Conservation (phyloP, 225 moss, liverwort and hornwort genomes). For the Physcomitrium patens region DNA sequence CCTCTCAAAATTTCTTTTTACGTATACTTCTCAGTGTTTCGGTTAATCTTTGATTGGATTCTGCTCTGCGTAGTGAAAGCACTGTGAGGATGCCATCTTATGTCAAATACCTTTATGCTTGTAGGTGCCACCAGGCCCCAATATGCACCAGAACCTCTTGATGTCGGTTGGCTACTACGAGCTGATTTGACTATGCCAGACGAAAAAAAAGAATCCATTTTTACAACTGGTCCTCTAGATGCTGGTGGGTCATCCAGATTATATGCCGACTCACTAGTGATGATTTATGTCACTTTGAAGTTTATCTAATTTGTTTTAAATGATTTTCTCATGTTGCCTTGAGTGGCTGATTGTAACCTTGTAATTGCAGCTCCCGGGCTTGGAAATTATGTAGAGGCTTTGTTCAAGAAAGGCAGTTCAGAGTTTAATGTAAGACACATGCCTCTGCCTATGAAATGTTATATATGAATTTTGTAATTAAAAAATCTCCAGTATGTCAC, state of each 20-base stretch:
- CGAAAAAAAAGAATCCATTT: constrained; percentile 70
- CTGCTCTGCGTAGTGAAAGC: constrained; percentile 9
- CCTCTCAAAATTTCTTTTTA: neutral
- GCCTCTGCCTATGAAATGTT: neutral
- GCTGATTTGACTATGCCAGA: constrained; percentile 68
- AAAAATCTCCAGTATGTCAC: neutral
- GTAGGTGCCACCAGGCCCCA: constrained; percentile 90
- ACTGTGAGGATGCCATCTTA: constrained; percentile 26
- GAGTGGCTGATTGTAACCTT: constrained; percentile 1
- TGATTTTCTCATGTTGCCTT: neutral
- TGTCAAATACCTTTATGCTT: constrained; percentile 17
- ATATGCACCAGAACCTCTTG: constrained; percentile 94
- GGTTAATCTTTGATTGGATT: neutral
- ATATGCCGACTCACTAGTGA: neutral
- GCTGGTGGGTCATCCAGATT: constrained; percentile 46
- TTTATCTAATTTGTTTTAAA: neutral
- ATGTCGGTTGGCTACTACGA: constrained; percentile 80
- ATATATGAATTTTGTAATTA: neutral
- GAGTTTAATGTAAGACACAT: constrained; percentile 72
- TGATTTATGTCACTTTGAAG: neutral
- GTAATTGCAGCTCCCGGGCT: constrained; percentile 72
- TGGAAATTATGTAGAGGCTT: constrained; percentile 83
- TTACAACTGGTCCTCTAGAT: constrained; percentile 76
- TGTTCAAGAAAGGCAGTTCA: constrained; percentile 81
- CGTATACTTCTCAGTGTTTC: neutral